Evolutionary conservation across 441 rosid species (phyloP).

Genomic region (Manihot esculenta): DNA sequence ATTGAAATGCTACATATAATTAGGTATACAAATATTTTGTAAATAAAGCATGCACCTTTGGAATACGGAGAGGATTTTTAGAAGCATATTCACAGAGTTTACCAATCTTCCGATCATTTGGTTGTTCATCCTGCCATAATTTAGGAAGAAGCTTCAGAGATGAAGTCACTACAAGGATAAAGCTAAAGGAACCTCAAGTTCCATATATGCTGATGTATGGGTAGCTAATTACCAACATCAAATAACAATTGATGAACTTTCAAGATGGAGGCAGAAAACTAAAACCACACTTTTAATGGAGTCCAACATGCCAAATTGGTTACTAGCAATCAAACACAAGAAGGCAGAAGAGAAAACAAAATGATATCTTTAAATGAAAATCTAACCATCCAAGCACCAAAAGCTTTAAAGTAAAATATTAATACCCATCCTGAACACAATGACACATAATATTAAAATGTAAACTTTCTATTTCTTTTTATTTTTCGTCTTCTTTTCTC

Average conservation of each 20-base stretch:
- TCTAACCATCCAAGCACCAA: background rate
- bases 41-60: constrained; percentile 47
- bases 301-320: background rate
- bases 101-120: constrained; percentile 67
- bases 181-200: background rate
- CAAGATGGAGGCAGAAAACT: background rate
- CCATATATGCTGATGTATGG: no score
- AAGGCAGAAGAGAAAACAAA: background rate
- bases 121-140: constrained; percentile 60
- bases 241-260: background rate
- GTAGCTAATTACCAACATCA: background rate
- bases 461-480: background rate
- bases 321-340: background rate
- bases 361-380: background rate
- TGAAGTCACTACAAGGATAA: background rate
- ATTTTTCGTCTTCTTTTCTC: background rate
- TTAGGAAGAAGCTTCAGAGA: background rate
- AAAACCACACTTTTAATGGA: background rate
- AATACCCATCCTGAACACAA: background rate
- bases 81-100: constrained; percentile 88
- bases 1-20: background rate
- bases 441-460: background rate
- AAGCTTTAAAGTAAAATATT: background rate
- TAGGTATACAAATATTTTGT: background rate
- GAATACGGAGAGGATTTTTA: constrained; percentile 84